Conservation (phyloP, 257 asterid genomes). For the Anisodus acutangulus region DNA sequence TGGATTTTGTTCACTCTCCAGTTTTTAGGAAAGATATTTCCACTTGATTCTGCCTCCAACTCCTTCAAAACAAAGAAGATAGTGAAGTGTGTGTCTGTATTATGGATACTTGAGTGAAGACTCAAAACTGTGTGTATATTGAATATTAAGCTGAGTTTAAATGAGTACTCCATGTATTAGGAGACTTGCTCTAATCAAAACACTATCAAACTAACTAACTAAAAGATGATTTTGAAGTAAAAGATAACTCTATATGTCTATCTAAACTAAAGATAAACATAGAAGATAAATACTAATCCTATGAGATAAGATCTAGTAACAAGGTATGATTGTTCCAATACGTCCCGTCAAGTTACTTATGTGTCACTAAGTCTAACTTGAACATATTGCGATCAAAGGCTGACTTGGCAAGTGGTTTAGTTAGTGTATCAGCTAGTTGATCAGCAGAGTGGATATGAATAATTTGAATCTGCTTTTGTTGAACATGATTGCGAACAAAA, state of each 20-base stretch:
- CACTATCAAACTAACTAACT: too few species aligned
- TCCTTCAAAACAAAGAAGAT: not conserved
- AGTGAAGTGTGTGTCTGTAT: not conserved
- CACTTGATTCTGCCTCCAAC: slow-evolving; percentile 2
- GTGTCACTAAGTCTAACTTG: not conserved
- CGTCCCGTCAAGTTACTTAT: too few species aligned
- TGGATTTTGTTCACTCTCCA: not conserved
- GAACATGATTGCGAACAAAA: not conserved
- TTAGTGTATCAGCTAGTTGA: not conserved
- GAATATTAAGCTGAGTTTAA: not conserved
- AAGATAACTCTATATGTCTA: too few species aligned
- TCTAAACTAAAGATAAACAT: too few species aligned
- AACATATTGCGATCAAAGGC: not conserved
- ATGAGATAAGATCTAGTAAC: not conserved
- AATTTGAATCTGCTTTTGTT: not conserved
- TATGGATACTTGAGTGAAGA: not conserved
- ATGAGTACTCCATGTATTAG: too few species aligned
- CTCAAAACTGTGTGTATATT: not conserved
- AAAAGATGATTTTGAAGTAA: too few species aligned
- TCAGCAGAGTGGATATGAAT: not conserved
- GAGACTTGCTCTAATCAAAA: too few species aligned
- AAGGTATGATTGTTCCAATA: too few species aligned
- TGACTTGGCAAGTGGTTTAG: not conserved
- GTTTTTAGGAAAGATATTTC: not conserved
- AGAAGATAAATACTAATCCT: not conserved